Conservation (phyloP, 176 grass and related monocot genomes). For the Oryza punctata region DNA sequence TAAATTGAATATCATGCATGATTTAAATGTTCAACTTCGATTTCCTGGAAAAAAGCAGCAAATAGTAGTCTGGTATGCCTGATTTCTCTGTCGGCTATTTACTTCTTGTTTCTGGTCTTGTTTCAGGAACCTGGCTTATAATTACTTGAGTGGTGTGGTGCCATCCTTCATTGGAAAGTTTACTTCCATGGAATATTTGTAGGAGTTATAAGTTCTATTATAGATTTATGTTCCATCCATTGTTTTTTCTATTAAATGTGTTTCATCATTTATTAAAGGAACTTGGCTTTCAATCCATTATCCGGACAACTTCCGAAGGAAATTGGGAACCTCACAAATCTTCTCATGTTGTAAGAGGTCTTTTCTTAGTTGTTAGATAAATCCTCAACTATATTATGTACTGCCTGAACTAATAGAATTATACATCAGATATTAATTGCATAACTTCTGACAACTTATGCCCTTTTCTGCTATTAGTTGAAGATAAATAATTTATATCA, state of each 20-base stretch:
- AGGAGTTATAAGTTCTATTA: neutral
- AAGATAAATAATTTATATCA: neutral
- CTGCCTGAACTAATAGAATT: neutral
- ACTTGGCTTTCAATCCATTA: constrained; percentile 57
- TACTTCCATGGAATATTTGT: neutral
- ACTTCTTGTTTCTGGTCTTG: neutral
- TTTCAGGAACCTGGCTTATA: neutral
- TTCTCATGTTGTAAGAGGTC: constrained; percentile 50
- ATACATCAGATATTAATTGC: neutral
- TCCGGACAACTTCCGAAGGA: constrained; percentile 71
- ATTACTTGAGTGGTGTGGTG: neutral
- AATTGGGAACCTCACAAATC: constrained; percentile 63
- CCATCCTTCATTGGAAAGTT: neutral
- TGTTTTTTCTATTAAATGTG: neutral
- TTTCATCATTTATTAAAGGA: constrained; percentile 19
- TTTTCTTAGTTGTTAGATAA: neutral
- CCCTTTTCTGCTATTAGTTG: neutral
- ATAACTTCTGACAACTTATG: neutral
- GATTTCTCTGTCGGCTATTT: neutral
- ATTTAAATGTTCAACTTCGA: neutral
- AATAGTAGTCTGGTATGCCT: neutral
- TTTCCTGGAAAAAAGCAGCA: neutral
- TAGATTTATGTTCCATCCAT: neutral
- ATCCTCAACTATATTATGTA: neutral
- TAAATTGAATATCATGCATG: neutral